phyloP scores from a whole-genome alignment of 2,329 filamentous ascomycete genomes.

The Penicillium sp. region DNA sequence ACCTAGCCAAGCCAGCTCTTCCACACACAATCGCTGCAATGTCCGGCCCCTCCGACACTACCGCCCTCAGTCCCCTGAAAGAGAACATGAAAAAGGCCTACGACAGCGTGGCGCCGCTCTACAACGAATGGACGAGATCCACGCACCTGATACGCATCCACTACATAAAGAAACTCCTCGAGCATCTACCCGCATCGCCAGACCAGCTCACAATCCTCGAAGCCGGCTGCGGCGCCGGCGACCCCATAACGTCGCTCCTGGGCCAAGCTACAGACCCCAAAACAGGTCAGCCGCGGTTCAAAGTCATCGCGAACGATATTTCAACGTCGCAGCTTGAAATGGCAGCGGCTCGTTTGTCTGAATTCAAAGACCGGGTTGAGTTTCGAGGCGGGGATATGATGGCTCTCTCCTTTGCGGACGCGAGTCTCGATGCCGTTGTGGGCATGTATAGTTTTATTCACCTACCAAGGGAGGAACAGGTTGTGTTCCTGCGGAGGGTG shows the following conservation, averaged over 20 bases:
- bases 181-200: slow-evolving; percentile 16
- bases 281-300: slow-evolving; percentile 15
- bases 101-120: slow-evolving; percentile 42
- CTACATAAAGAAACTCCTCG: slow-evolving; percentile 38
- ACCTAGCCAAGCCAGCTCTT: no score
- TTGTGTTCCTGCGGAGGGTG: slow-evolving; percentile 51
- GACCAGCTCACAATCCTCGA: slow-evolving; percentile 37
- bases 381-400: slow-evolving; percentile 51
- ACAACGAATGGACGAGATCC: slow-evolving; percentile 42
- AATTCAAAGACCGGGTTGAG: slow-evolving; percentile 26
- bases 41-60: not conserved
- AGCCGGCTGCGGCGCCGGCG: slow-evolving; percentile 48
- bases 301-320: slow-evolving; percentile 51
- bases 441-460: slow-evolving; percentile 63
- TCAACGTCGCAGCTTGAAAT: slow-evolving; percentile 42
- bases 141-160: slow-evolving; percentile 34
- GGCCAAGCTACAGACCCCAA: slow-evolving; percentile 7
- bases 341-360: slow-evolving; percentile 35
- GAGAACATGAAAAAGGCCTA: slow-evolving; percentile 32
- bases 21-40: no score
- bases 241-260: slow-evolving; percentile 36
- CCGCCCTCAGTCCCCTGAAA: slow-evolving; percentile 1
- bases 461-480: slow-evolving; percentile 58
- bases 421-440: slow-evolving; percentile 54
- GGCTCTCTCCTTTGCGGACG: slow-evolving; percentile 37